Evolutionary conservation across 306 rosid species (phyloP).

Genomic region (Fragaria ananassa): DNA sequence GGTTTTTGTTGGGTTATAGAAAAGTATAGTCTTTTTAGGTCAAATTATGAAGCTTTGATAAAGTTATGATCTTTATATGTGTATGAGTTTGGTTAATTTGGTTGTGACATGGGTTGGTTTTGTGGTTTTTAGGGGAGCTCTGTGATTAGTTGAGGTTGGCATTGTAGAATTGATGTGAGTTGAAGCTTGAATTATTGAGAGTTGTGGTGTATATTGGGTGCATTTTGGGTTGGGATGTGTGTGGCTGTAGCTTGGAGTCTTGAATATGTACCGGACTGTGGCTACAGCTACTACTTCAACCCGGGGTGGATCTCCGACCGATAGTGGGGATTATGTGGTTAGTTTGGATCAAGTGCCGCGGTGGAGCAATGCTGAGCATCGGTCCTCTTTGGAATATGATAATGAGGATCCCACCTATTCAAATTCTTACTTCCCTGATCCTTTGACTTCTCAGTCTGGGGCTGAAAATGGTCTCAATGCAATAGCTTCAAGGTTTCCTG

Average conservation of each 20-base stretch:
- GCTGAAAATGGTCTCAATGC: conserved; percentile 39
- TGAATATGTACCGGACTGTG: conserved; percentile 70
- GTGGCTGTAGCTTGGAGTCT: conserved; percentile 31
- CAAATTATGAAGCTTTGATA: background rate
- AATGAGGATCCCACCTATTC: conserved; percentile 65
- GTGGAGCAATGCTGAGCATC: conserved; percentile 84
- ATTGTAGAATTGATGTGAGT: conserved; percentile 12
- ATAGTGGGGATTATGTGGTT: conserved; percentile 66
- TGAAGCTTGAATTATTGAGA: conserved; percentile 27
- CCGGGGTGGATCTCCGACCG: conserved; percentile 58
- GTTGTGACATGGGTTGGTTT: background rate
- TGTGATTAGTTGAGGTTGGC: conserved; percentile 22
- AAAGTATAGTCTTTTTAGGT: background rate
- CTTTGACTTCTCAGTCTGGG: conserved; percentile 55
- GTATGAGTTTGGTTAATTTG: background rate
- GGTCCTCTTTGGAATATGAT: conserved; percentile 52
- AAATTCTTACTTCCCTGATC: conserved; percentile 66
- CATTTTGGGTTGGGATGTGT: conserved; percentile 27
- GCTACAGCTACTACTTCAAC: conserved; percentile 51
- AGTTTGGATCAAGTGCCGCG: conserved; percentile 87
- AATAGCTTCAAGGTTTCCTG: conserved; percentile 71
- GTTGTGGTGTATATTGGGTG: conserved; percentile 28
- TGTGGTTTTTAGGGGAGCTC: conserved; percentile 28
- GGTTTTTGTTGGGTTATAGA: background rate
- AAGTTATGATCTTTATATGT: conserved; percentile 4